Conservation (phyloP, 2,329 filamentous ascomycete species). For the Verticillium nonalfalfae region DNA sequence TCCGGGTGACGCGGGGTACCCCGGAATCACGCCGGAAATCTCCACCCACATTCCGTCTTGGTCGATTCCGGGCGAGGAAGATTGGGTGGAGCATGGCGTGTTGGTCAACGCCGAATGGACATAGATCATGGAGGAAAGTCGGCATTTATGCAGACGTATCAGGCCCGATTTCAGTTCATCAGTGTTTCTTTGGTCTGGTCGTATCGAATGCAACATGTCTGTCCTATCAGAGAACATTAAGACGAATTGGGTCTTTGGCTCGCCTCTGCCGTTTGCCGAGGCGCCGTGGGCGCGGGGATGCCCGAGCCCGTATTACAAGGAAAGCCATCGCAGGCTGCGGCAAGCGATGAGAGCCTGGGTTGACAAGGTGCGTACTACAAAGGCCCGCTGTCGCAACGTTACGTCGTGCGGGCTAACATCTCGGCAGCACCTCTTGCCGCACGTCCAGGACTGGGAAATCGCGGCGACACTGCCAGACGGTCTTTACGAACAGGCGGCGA, state of each 20-base stretch:
- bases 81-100: background rate
- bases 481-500: slow-evolving; percentile 4
- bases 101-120: background rate
- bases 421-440: slow-evolving; percentile 7
- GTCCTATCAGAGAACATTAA: slow-evolving; percentile 1
- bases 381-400: background rate
- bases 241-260: slow-evolving; percentile 8
- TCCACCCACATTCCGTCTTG: background rate
- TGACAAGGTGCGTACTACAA: slow-evolving; percentile 3
- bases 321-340: slow-evolving; percentile 8
- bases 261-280: slow-evolving; percentile 6
- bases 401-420: background rate
- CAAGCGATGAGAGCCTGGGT: slow-evolving; percentile 11
- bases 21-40: background rate
- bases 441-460: slow-evolving; percentile 7
- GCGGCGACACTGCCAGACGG: slow-evolving; percentile 1
- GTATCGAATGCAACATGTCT: slow-evolving; percentile 2
- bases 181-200: background rate
- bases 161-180: background rate
- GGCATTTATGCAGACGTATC: background rate
- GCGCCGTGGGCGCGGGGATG: slow-evolving; percentile 8
- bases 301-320: slow-evolving; percentile 7
- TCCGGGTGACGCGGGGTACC: background rate
- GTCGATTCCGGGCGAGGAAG: background rate
- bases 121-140: background rate